Percentiles rank a stretch among this genome's conserved stretches.
These are phyloP conservation scores for Stagonosporopsis vannaccii DNA, from an alignment of 2,329 filamentous ascomycete species.

Conservation along the genomic window DNA sequence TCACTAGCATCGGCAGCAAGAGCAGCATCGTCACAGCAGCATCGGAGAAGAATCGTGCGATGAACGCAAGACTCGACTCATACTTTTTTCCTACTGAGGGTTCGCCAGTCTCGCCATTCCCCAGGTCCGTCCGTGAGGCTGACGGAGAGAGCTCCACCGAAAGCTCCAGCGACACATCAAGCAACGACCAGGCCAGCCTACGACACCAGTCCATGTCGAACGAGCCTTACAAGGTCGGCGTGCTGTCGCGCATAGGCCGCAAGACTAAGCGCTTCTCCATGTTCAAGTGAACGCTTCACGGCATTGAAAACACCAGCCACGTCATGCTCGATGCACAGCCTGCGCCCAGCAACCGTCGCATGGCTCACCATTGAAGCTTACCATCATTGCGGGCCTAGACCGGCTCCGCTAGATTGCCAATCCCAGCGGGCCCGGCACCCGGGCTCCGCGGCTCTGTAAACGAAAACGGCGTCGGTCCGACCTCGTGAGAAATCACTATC, in stretches of 20 bases:
- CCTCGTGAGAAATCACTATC: constrained; percentile 12
- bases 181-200: constrained; percentile 41
- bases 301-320: constrained; percentile 14
- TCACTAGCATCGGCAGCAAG: constrained; percentile 44
- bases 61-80: constrained; percentile 49
- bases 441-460: constrained; percentile 18
- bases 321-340: constrained; percentile 30
- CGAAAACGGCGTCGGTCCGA: constrained; percentile 20
- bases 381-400: constrained; percentile 30
- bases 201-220: constrained; percentile 42
- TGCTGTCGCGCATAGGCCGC: constrained; percentile 45
- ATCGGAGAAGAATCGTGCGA: constrained; percentile 50
- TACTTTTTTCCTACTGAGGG: constrained; percentile 45
- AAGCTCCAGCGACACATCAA: constrained; percentile 47
- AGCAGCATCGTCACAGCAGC: constrained; percentile 44
- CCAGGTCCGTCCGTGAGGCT: constrained; percentile 35
- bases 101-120: constrained; percentile 35
- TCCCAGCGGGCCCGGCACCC: constrained; percentile 18
- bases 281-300: constrained; percentile 43
- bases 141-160: constrained; percentile 40
- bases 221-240: constrained; percentile 38
- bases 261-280: constrained; percentile 49
- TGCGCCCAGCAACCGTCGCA: constrained; percentile 22
- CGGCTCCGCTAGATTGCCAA: constrained; percentile 20
- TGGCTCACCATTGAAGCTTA: constrained; percentile 22